These are phyloP conservation scores for Chernovozyma aurita DNA, from an alignment of 1,139 yeast species.

Conservation along the genomic window DNA sequence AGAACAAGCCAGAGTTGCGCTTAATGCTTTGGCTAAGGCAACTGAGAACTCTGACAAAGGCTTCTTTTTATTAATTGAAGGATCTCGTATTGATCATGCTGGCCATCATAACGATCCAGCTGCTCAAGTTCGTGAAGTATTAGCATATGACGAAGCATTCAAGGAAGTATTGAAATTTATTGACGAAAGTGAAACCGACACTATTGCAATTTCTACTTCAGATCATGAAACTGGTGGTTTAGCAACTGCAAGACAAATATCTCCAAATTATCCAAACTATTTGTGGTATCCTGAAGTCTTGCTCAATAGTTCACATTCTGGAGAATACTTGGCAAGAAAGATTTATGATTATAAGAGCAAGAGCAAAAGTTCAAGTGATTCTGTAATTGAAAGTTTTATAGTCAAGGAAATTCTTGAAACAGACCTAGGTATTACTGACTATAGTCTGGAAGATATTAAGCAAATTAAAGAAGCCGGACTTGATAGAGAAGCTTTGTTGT, in stretches of 20 bases:
- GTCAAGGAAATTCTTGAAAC: slow-evolving; percentile 45
- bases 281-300: slow-evolving; percentile 76
- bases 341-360: slow-evolving; percentile 20
- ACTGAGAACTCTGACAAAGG: slow-evolving; percentile 69
- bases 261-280: slow-evolving; percentile 46
- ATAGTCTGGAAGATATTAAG: slow-evolving; percentile 45
- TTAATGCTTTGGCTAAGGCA: slow-evolving; percentile 59
- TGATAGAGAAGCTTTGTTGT: slow-evolving; percentile 25
- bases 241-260: slow-evolving; percentile 65
- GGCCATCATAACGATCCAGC: slow-evolving; percentile 89
- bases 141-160: slow-evolving; percentile 75
- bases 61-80: slow-evolving; percentile 77
- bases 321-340: slow-evolving; percentile 54
- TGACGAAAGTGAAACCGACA: slow-evolving; percentile 59
- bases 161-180: slow-evolving; percentile 65
- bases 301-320: slow-evolving; percentile 62
- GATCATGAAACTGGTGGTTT: slow-evolving; percentile 94
- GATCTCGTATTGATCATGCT: slow-evolving; percentile 88
- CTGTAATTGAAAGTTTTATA: slow-evolving; percentile 39
- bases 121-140: slow-evolving; percentile 75
- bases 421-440: slow-evolving; percentile 59
- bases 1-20: slow-evolving; percentile 68
- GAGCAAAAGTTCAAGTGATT: slow-evolving; percentile 11
- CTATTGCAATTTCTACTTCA: slow-evolving; percentile 71
- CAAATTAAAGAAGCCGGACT: slow-evolving; percentile 18